These are phyloP conservation scores for Handroanthus guayacan DNA, from an alignment of 257 asterid species.

Conservation along the genomic window DNA sequence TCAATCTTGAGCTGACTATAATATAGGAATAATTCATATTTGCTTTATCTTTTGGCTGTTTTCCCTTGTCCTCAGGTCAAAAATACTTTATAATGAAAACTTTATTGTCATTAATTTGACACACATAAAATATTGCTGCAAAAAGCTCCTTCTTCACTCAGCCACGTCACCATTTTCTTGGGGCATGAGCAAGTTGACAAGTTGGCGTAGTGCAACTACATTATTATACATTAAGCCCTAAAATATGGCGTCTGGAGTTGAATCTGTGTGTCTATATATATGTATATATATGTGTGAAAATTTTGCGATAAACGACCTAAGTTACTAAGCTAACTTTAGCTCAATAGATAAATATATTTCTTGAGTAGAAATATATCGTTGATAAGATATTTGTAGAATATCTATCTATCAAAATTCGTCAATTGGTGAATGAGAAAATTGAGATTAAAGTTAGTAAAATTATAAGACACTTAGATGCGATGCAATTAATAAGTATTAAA, in stretches of 20 bases:
- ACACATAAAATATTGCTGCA: slow-evolving; percentile 28
- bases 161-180: not conserved
- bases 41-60: slow-evolving; percentile 33
- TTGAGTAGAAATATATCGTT: no score
- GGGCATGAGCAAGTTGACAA: slow-evolving; percentile 50
- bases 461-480: no score
- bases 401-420: no score
- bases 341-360: no score
- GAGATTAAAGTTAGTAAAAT: no score
- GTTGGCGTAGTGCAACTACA: slow-evolving; percentile 35
- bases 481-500: no score
- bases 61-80: slow-evolving; percentile 35
- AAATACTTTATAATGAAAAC: slow-evolving; percentile 6
- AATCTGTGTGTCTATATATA: not conserved
- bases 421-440: no score
- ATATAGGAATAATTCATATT: slow-evolving; percentile 3
- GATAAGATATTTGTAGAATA: no score
- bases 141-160: slow-evolving; percentile 22
- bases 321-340: no score
- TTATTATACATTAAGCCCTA: not conserved
- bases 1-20: slow-evolving; percentile 16
- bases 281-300: not conserved
- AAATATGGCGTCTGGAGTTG: not conserved
- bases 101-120: slow-evolving; percentile 9
- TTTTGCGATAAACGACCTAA: no score